These are phyloP conservation scores for Aegilops longissima DNA, from an alignment of 176 grass and related monocot species.

Conservation along the genomic window DNA sequence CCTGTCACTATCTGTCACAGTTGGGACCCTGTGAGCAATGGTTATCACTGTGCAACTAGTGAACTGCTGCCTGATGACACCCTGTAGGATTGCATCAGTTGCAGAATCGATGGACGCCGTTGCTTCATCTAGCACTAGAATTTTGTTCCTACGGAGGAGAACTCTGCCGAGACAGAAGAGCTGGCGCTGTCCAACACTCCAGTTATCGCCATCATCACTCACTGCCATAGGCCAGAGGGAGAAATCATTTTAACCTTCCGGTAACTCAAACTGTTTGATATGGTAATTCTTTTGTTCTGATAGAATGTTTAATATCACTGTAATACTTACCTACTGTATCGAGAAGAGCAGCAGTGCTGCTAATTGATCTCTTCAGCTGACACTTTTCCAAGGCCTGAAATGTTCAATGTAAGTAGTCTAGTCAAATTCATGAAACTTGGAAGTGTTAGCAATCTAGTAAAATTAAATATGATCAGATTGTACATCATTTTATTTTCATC, in stretches of 20 bases:
- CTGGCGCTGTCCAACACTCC: conserved; percentile 89
- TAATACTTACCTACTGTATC: conserved; percentile 66
- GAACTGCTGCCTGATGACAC: conserved; percentile 82
- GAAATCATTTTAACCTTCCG: not conserved
- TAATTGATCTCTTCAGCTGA: conserved; percentile 75
- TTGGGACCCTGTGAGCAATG: conserved; percentile 91
- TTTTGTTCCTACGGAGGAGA: conserved; percentile 78
- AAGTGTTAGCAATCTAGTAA: not conserved
- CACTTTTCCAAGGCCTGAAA: conserved; percentile 84
- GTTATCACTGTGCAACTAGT: conserved; percentile 80
- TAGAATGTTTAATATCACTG: not conserved
- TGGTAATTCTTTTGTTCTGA: not conserved
- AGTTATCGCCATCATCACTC: conserved; percentile 87
- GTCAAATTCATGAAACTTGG: conserved; percentile 4
- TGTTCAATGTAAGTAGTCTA: conserved; percentile 8
- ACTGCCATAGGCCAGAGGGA: conserved; percentile 39
- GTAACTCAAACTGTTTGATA: not conserved
- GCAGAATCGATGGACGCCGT: conserved; percentile 91
- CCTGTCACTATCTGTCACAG: conserved; percentile 89
- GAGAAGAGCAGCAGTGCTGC: conserved; percentile 64
- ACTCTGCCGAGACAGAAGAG: conserved; percentile 92
- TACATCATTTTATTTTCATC: not conserved
- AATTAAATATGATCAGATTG: not conserved
- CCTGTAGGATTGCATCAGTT: conserved; percentile 81
- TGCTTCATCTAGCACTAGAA: conserved; percentile 87